These are phyloP conservation scores for Acaromyces ingoldii DNA, from an alignment of 1,284 basidiomycete species.

Conservation along the genomic window DNA sequence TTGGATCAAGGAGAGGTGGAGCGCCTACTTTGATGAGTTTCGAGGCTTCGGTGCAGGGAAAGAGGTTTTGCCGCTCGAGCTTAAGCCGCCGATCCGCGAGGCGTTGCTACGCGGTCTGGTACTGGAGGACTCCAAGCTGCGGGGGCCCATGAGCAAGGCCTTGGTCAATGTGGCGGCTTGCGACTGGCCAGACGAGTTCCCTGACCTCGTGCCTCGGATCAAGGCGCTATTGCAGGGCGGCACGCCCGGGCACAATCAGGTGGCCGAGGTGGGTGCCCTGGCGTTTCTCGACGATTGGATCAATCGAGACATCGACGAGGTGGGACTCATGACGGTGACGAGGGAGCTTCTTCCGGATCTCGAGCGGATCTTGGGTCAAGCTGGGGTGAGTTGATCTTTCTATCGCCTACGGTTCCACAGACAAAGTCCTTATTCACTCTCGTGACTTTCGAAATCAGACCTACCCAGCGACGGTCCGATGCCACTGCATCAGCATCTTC, in stretches of 20 bases:
- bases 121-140: constrained; percentile 32
- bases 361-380: constrained; percentile 26
- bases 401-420: neutral
- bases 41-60: constrained; percentile 20
- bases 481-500: constrained; percentile 81
- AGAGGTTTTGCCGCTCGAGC: constrained; percentile 15
- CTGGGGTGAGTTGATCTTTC: constrained; percentile 6
- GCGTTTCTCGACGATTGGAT: constrained; percentile 44
- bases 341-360: constrained; percentile 39
- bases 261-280: constrained; percentile 39
- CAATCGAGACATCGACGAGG: constrained; percentile 45
- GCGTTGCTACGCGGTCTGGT: constrained; percentile 30
- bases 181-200: constrained; percentile 48
- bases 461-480: constrained; percentile 53
- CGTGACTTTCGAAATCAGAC: constrained; percentile 1
- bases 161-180: constrained; percentile 37
- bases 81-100: constrained; percentile 32
- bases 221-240: constrained; percentile 21
- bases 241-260: constrained; percentile 9
- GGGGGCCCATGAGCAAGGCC: constrained; percentile 35
- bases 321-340: constrained; percentile 40
- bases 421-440: neutral
- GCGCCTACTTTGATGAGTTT: constrained; percentile 36
- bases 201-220: constrained; percentile 35
- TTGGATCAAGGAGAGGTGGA: constrained; percentile 44